Base-by-base conservation (phyloP, 2,329 filamentous ascomycete genomes). In the Bisporella sp. region DNA sequence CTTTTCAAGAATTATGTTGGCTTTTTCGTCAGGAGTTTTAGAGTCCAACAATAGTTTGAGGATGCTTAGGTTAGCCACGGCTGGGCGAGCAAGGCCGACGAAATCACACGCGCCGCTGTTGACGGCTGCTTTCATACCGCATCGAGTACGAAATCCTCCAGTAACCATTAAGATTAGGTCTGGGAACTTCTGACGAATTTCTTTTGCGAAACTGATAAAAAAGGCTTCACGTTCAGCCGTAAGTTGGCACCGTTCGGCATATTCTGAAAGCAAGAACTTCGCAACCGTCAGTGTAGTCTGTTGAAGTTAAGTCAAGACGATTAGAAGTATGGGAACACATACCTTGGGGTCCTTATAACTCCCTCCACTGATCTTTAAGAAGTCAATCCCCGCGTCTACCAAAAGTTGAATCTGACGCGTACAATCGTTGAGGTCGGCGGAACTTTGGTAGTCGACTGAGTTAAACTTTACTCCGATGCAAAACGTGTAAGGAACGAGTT, bases 301-400 rank as follows among this genome's bases (percentile, higher is more conserved):
- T n/a, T n/a, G n/a, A n/a, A n/a, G n/a, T n/a, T n/a, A n/a, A n/a
- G n/a, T n/a, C n/a, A n/a, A n/a, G n/a, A n/a, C n/a, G n/a, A n/a
- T n/a, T n/a, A n/a, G n/a, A n/a, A n/a, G n/a, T n/a, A n/a, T n/a
- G 35, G n/a, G n/a, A n/a, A n/a, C n/a, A n/a, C n/a, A n/a, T n/a
- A n/a, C n/a, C n/a, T n/a, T n/a, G n/a, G n/a, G 35, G 35, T 39
- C n/a, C 35, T 39, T n/a, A 39, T 8, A 39, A n/a, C 8, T 8
- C 35, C 35, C 35, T 0, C 84, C 84, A 28, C 75, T 80, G 33
- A 88, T 74, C 63, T 88, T 83, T 2, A 87, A 65, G 55, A 86
- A 86, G 65, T 87, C 84, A 2, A 87, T 67, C 6, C 69, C 76
- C 6, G 13, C 48, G 7, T 46, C 35, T 8, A 39, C n/a, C n/a